Evolutionary conservation across 1,284 basidiomycete species (phyloP).

Genomic region (Heliocybe sulcata): DNA sequence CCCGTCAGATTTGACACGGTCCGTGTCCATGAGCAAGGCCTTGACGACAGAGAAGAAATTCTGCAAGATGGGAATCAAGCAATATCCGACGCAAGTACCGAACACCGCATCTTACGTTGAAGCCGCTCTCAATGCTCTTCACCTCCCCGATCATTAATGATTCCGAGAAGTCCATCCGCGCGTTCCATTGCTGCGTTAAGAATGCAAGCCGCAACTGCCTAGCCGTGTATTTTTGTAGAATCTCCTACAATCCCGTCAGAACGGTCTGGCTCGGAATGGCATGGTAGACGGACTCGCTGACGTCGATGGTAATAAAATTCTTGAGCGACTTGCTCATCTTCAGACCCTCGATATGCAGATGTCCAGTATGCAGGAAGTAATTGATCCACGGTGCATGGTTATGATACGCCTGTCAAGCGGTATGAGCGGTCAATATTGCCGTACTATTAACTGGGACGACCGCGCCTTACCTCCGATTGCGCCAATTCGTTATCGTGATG

Average conservation of each 20-base stretch:
- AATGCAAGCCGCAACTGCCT: conserved; percentile 95
- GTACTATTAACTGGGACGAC: neutral
- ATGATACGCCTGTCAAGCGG: conserved; percentile 71
- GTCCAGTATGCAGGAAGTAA: conserved; percentile 98
- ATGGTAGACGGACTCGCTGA: too few relatives aligned
- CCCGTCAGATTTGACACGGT: conserved; percentile 44
- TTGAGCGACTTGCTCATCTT: conserved; percentile 99
- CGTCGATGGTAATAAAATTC: conserved; percentile 98
- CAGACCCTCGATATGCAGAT: conserved; percentile 96
- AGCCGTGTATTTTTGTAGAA: conserved; percentile 80
- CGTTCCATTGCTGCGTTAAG: conserved; percentile 88
- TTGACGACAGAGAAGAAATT: conserved; percentile 93
- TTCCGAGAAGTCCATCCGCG: conserved; percentile 93
- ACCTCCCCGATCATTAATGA: conserved; percentile 87
- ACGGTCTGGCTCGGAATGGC: too few relatives aligned
- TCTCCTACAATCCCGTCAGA: conserved; percentile 55
- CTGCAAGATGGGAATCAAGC: conserved; percentile 30
- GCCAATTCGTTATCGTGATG: conserved; percentile 99
- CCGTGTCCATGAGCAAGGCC: conserved; percentile 55
- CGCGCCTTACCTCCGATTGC: conserved; percentile 76
- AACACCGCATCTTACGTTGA: conserved; percentile 68
- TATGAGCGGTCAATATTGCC: neutral
- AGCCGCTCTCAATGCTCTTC: conserved; percentile 74
- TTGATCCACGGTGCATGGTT: conserved; percentile 95
- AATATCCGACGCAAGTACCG: neutral